Base-by-base conservation (phyloP, 495 filamentous ascomycete genomes). In the Hyaloscypha hepaticicola region DNA sequence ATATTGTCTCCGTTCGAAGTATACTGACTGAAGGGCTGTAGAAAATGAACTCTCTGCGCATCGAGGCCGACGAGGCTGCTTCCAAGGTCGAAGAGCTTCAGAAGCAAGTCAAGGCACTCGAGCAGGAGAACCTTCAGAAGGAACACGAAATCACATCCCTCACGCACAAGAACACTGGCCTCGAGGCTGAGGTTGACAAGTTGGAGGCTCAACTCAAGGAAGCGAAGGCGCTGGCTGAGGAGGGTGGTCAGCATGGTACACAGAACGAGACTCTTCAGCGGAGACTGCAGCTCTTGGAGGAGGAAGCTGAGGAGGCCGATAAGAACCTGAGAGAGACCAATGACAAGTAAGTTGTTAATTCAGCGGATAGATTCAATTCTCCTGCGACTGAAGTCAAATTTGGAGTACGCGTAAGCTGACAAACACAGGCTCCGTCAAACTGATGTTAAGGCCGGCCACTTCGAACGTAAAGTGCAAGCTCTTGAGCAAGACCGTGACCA, bases 361-460 rank as follows among this genome's bases (percentile, higher is more conserved):
- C n/a, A n/a, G n/a, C n/a, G n/a, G n/a, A n/a, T n/a, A n/a, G n/a
- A n/a, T n/a, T n/a, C n/a, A n/a, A n/a, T n/a, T n/a, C n/a, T n/a
- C n/a, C n/a, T n/a, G n/a, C n/a, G n/a, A n/a, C n/a, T n/a, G n/a
- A n/a, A n/a, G n/a, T n/a, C 21, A 4, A 45, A 5, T 57, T 66
- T 58, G 41, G 28, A 66, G 38, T 53, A 25, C 21, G 25, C 50
- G 29, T 51, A 62, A 66, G 38, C 62, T 64, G 53, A 70, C 70
- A 69, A 49, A 28, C 52, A 50, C 65, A 99, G 95, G 80, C 91
- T 98, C 72, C 92, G 96, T 72, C 93, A 96, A 80, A 97, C 95
- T 77, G 95, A 98, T 77, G 92, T 98, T 79, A 97, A 97, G 82
- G 92, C 95, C 75, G 96, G 94, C 66, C 95, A 99, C 84, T 97